Percentiles rank a stretch among this genome's conserved stretches.
Conservation (phyloP, 75 land plant genomes). For the Isoetes taiwanensis region DNA sequence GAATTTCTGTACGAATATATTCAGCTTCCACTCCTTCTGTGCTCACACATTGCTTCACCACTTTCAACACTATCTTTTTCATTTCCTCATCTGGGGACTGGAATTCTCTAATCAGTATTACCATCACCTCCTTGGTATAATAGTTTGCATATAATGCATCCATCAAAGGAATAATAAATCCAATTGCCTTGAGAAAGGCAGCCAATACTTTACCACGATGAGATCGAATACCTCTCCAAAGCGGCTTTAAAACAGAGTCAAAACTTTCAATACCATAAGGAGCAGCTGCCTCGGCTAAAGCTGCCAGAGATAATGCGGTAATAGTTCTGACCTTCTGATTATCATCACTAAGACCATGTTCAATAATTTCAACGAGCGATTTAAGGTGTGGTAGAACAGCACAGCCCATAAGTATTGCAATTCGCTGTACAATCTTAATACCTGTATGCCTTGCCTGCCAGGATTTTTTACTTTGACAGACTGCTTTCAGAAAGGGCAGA, state of each 20-base stretch:
- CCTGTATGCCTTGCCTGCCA: conserved; percentile 99
- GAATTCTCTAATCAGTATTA: conserved; percentile 80
- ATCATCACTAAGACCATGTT: conserved; percentile 93
- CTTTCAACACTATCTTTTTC: conserved; percentile 97
- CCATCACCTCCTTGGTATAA: conserved; percentile 96
- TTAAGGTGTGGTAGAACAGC: conserved; percentile 91
- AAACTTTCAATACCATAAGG: conserved; percentile 98
- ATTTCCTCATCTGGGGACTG: conserved; percentile 99
- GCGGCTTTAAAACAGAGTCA: conserved; percentile 94
- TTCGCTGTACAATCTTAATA: conserved; percentile 95
- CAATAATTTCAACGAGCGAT: conserved; percentile 91
- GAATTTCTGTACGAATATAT: conserved; percentile 68
- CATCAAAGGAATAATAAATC: conserved; percentile 95
- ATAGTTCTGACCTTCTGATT: conserved; percentile 96
- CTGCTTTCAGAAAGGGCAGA: conserved; percentile 86
- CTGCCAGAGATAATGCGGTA: conserved; percentile 89
- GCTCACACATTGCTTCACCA: conserved; percentile 98
- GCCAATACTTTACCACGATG: conserved; percentile 97
- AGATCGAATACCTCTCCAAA: conserved; percentile 94
- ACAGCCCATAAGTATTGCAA: conserved; percentile 98
- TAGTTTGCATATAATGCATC: conserved; percentile 94
- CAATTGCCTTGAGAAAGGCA: conserved; percentile 92
- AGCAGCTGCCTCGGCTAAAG: conserved; percentile 94
- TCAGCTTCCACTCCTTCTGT: conserved; percentile 98
- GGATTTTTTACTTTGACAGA: conserved; percentile 97